These are phyloP conservation scores for Apostasia ramifera DNA, from an alignment of 106 monocot species.

Conservation along the genomic window DNA sequence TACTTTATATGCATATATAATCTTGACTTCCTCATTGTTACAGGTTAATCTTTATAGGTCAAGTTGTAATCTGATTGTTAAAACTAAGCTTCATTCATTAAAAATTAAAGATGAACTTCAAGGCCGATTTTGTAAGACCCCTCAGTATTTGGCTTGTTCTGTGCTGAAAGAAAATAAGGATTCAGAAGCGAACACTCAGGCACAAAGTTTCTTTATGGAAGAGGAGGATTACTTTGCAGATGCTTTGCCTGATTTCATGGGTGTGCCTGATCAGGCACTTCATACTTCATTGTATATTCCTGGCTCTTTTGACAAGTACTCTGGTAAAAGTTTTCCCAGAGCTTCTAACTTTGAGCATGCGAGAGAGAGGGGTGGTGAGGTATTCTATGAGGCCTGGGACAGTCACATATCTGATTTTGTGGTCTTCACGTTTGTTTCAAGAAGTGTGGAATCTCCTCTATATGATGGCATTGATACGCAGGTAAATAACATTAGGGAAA, in stretches of 20 bases:
- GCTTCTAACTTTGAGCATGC: slow-evolving; percentile 11
- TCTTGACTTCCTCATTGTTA: not conserved
- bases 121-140: slow-evolving; percentile 23
- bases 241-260: slow-evolving; percentile 78
- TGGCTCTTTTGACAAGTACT: slow-evolving; percentile 14
- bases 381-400: slow-evolving; percentile 83
- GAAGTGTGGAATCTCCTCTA: slow-evolving; percentile 65
- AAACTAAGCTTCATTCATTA: slow-evolving; percentile 85
- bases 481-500: slow-evolving; percentile 26
- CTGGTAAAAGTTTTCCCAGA: slow-evolving; percentile 15
- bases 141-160: slow-evolving; percentile 66
- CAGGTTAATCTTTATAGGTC: slow-evolving; percentile 68
- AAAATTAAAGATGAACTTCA: slow-evolving; percentile 85
- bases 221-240: slow-evolving; percentile 85
- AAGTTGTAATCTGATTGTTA: slow-evolving; percentile 52
- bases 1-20: no score
- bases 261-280: slow-evolving; percentile 41
- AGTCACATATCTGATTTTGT: slow-evolving; percentile 70
- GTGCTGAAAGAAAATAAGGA: slow-evolving; percentile 33
- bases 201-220: slow-evolving; percentile 27
- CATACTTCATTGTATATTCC: slow-evolving; percentile 10
- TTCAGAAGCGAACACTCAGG: slow-evolving; percentile 7
- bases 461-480: slow-evolving; percentile 91
- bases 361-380: slow-evolving; percentile 39
- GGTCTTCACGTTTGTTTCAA: slow-evolving; percentile 54